Base-by-base conservation (phyloP, 1,284 basidiomycete genomes). In the Boletus semigastroideus region DNA sequence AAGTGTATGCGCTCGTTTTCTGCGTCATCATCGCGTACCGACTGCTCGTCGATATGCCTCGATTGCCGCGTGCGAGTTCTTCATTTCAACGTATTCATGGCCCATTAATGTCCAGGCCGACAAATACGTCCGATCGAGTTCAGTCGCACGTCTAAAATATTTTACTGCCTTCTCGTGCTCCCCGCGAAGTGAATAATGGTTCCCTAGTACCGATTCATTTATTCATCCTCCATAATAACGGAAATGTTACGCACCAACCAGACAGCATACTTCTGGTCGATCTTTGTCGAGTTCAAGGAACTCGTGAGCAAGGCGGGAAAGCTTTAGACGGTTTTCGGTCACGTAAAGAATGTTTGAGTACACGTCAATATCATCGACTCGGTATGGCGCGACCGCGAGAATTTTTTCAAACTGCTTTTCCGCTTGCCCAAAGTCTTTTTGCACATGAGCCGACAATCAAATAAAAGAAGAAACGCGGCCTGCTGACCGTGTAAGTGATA, bases 71-170 rank as follows among this genome's bases (percentile, higher is more conserved):
- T 98, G 95, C 16, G 93, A 93, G 72, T 99, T 99, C 73, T 98
- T 98, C 81, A 98, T 86, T 74, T 99, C 97, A 49, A 99, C 90
- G 66, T 94, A 99, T 70, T 98, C 97, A 70, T 99, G 97, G 0
- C 97, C 97, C 87, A 99, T 94, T 56, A 99, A 72, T n/a, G 96
- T 98, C 97, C 97, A 99, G 5, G 97, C 97, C 4, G 93, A 90
- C 20, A 98, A 78, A 71, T 95, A 99, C 6, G 92, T 94, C 56
- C 90, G 82, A 71, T 99, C 96, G 46, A 99, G 82, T 62, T 95
- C 88, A 17, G 96, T 90, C 10, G 96, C 95, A 52, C 95, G 83
- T 59, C 89, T 83, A 73, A 99, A 99, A 70, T 98, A 97, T 63
- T 90, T 90, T 63, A 98, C 89, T 0, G 97, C 94, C 68, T 96